Percentiles rank a stretch among this genome's conserved stretches.
Evolutionary conservation across 108 stramenopile genomes (phyloP).

Genomic region (Aurantiochytrium sp.): DNA sequence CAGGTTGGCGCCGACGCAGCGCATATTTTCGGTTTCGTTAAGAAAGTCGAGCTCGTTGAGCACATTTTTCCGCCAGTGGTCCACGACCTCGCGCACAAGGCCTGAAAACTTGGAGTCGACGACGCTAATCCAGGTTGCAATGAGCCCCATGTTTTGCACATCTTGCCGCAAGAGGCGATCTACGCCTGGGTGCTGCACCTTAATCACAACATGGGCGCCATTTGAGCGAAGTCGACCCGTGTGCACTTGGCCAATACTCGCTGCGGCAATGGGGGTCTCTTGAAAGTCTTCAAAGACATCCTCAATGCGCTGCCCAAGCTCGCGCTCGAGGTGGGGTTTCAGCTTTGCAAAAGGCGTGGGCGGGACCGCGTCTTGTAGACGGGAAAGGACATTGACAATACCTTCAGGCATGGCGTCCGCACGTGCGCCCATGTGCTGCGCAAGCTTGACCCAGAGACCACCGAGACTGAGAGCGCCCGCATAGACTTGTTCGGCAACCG

Average conservation of each 20-base stretch:
- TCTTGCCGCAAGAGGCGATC: conserved; percentile 41
- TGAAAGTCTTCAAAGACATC: conserved; percentile 15
- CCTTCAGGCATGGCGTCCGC: conserved; percentile 47
- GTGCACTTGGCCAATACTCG: conserved; percentile 51
- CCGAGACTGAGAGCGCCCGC: background rate
- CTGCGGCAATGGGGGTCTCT: conserved; percentile 30
- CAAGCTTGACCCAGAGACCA: conserved; percentile 55
- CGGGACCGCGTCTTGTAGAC: conserved; percentile 49
- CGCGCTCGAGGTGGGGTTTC: conserved; percentile 18
- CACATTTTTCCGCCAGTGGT: conserved; percentile 43
- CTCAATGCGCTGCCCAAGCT: conserved; percentile 7
- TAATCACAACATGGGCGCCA: conserved; percentile 39
- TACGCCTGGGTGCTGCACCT: conserved; percentile 51
- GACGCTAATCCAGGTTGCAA: conserved; percentile 23
- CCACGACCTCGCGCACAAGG: conserved; percentile 29
- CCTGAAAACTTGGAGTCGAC: conserved; percentile 36
- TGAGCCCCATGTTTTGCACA: conserved; percentile 36
- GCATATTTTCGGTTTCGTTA: conserved; percentile 41
- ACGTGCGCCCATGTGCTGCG: conserved; percentile 47
- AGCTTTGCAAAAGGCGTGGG: conserved; percentile 31
- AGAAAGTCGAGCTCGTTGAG: conserved; percentile 49
- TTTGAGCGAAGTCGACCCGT: conserved; percentile 22
- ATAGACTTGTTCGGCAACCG: background rate
- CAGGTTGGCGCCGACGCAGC: conserved; percentile 26
- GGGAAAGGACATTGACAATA: conserved; percentile 31